These are phyloP conservation scores for Pseudogymnoascus sp. DNA, from an alignment of 2,329 filamentous ascomycete species.

Conservation along the genomic window DNA sequence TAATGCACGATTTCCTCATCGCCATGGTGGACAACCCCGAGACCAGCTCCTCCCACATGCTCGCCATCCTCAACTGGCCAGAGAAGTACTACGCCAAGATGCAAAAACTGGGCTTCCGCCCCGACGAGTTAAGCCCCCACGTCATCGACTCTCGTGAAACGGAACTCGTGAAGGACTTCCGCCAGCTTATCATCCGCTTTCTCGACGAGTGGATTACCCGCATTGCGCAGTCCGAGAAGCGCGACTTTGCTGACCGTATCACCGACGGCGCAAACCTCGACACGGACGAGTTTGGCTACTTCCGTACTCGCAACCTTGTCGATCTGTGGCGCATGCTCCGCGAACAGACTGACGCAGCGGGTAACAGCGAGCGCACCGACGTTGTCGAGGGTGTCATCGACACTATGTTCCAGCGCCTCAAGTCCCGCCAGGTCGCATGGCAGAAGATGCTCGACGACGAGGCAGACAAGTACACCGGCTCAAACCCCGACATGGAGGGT, in stretches of 20 bases:
- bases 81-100: conserved; percentile 97
- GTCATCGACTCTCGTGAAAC: conserved; percentile 83
- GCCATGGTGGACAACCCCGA: conserved; percentile 75
- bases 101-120: conserved; percentile 73
- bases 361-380: conserved; percentile 75
- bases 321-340: conserved; percentile 97
- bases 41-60: conserved; percentile 75
- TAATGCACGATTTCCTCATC: conserved; percentile 92
- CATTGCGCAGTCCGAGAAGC: conserved; percentile 74
- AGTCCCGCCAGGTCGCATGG: conserved; percentile 75
- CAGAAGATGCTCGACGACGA: conserved; percentile 84
- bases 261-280: conserved; percentile 70
- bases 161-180: conserved; percentile 88
- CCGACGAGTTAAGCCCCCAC: conserved; percentile 71
- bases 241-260: conserved; percentile 70
- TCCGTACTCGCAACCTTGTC: conserved; percentile 83
- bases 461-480: conserved; percentile 60
- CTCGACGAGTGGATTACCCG: conserved; percentile 97
- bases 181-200: conserved; percentile 87
- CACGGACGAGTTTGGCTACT: conserved; percentile 79
- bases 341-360: conserved; percentile 81
- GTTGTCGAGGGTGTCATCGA: conserved; percentile 93
- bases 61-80: conserved; percentile 90
- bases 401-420: conserved; percentile 85
- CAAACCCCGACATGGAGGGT: conserved; percentile 49